Base-by-base conservation (phyloP, 345 rosid species). In the Hibiscus mutabilis region DNA sequence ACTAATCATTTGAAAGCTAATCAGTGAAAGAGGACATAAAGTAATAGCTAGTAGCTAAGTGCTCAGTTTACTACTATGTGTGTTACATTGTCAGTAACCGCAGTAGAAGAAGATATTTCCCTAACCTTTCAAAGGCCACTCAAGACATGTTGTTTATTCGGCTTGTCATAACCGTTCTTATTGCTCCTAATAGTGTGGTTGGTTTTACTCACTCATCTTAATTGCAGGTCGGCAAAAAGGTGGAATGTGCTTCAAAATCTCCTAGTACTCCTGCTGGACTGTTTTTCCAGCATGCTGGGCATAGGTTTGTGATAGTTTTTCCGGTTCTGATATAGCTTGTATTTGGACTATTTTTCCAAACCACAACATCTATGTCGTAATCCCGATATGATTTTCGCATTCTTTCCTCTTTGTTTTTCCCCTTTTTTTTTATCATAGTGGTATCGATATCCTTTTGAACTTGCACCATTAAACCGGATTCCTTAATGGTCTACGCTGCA, bases 231-330 rank as follows among this genome's bases (percentile, higher is more conserved):
- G 87, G 85, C 52, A 88, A 83, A 75, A 81, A 76, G 71, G 73
- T 70, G 0, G 89, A 78, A 13, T 76, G 77, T 31, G 76, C 77
- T 60, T 46, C 81, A 42, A 84, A 76, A 73, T 55, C 75, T 46
- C 73, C 83, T 55, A 75, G 35, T 74, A 37, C 73, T 79, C 90
- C 93, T 71, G 77, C 81, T n/a, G 90, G 93, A 67, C 80, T 86
- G 75, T 83, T 88, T 74, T 86, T 88, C 82, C 93, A 85, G 79
- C 93, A 88, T 78, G 90, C 89, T 71, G 90, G 93, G 66, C 92
- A 88, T 84, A 88, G 90, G 92, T 88, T 9, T 44, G 76, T 60
- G 31, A 47, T 6, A 35, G 25, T 35, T 35, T 62, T 35, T 62
- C 4, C 25, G 18, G 47, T 35, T n/a, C 35, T 18, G 9, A n/a